Evolutionary conservation across 164 flowering plant species (phyloP), one percentile per base, ranked within the genome.

Genomic region (Buxus sempervirens): DNA sequence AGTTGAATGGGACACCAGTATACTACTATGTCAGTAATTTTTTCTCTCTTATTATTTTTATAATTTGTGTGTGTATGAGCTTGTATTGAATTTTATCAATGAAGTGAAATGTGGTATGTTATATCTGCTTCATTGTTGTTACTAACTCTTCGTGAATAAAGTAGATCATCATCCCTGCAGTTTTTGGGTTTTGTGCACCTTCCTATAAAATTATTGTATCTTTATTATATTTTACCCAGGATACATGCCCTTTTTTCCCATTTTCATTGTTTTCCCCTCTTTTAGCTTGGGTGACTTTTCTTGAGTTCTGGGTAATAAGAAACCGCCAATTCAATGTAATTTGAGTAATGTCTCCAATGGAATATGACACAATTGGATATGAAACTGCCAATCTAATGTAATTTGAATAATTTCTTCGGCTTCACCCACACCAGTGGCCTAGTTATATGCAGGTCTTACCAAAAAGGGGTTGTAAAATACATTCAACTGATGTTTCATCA

Each of bases 1-100:
- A 83, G 71, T 76, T 84, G 38, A 85, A 80, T 68, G 89, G 83
- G 64, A 66, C 85, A 66, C 90, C 91, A 22, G 78, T 85, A 32
- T 91, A 86, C 78, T 89, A 86, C 71, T 89, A 91, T 77, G 97
- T 86, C 23, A 72, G 86, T 83, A 72, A 45, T 60, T 60, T 75
- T 79, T 22, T 59, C 9, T 26, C 19, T 60, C 15, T 42, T 22
- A 22, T 54, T 6, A 21, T 54, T 38, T 42, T 27, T 25, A 48
- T 58, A 24, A 14, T 25, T n/a, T 55, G 18, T 22, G 53, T 25
- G 28, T 19, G 57, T 36, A 25, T 36, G 14, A 19, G 62, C 23
- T 19, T 32, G 18, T 21, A 8, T 20, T 10, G 1, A 32, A 24
- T 8, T 49, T 28, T 60, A 53, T 67, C 15, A 16, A 36, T 23